Conservation (phyloP, 345 rosid genomes). For the Pugionium dolabratum region DNA sequence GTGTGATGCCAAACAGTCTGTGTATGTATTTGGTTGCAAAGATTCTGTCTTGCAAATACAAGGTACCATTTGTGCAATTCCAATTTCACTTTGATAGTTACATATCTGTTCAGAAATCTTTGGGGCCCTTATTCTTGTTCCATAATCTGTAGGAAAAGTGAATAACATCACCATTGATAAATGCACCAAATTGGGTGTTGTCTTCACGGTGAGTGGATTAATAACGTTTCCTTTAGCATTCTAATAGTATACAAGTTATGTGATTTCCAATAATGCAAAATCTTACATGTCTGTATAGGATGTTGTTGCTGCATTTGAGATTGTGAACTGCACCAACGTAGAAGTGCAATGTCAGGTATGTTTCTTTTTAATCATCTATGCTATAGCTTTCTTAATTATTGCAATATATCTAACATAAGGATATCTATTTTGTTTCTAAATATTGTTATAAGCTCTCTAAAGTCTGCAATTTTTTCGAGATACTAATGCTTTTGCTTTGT, state of each 20-base stretch:
- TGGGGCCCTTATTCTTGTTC: slow-evolving; percentile 21
- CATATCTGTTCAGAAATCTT: slow-evolving; percentile 19
- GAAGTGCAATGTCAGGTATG: slow-evolving; percentile 99
- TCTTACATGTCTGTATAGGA: slow-evolving; percentile 53
- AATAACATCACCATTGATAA: slow-evolving; percentile 96
- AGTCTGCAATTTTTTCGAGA: background rate
- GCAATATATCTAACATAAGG: background rate
- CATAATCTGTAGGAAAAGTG: slow-evolving; percentile 76
- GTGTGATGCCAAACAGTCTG: slow-evolving; percentile 91
- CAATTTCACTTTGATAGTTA: slow-evolving; percentile 13
- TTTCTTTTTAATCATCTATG: slow-evolving; percentile 1
- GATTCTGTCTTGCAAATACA: slow-evolving; percentile 94
- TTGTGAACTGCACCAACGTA: slow-evolving; percentile 87
- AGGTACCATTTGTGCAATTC: slow-evolving; percentile 47
- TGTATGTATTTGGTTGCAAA: slow-evolving; percentile 92
- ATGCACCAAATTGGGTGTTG: slow-evolving; percentile 91
- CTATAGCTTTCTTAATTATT: background rate
- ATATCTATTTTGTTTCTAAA: slow-evolving; percentile 4
- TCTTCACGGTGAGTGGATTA: slow-evolving; percentile 65
- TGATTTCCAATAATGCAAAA: background rate
- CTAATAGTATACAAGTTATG: background rate
- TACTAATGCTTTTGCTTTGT: slow-evolving; percentile 19
- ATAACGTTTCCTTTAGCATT: slow-evolving; percentile 5
- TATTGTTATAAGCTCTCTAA: background rate
- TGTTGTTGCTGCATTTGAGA: slow-evolving; percentile 98